These are phyloP conservation scores for Umbelopsis sp. DNA, from an alignment of 371 early-diverging fungal genomes.

Conservation along the genomic window DNA sequence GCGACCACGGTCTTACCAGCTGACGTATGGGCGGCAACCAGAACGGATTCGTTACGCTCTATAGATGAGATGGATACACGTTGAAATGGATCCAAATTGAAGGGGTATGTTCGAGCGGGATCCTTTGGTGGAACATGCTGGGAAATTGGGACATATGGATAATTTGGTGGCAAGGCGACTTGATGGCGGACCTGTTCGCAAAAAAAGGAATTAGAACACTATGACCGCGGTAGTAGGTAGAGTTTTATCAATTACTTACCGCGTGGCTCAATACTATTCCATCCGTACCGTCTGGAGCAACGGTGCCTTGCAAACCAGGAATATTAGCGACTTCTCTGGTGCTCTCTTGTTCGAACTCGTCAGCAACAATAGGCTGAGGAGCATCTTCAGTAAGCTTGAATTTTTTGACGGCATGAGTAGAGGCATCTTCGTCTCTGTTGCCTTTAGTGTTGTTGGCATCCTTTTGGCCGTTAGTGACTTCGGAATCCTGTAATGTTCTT, in stretches of 20 bases:
- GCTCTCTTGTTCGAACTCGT: slow-evolving; percentile 80
- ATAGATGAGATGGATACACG: slow-evolving; percentile 90
- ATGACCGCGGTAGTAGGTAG: not conserved
- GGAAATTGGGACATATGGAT: slow-evolving; percentile 84
- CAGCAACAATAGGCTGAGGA: slow-evolving; percentile 70
- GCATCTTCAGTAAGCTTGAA: slow-evolving; percentile 25
- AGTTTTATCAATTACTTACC: slow-evolving; percentile 27
- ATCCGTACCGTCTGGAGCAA: slow-evolving; percentile 59
- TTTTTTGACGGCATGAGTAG: not conserved
- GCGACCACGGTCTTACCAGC: slow-evolving; percentile 99
- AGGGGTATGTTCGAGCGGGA: slow-evolving; percentile 92
- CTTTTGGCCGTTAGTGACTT: not conserved
- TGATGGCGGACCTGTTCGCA: slow-evolving; percentile 83
- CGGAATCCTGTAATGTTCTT: slow-evolving; percentile 5
- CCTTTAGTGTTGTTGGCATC: not conserved
- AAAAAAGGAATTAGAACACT: not conserved
- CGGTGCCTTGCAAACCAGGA: slow-evolving; percentile 58
- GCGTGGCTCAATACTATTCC: slow-evolving; percentile 60
- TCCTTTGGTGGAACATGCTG: slow-evolving; percentile 80
- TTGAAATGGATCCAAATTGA: slow-evolving; percentile 99
- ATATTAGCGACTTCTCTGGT: slow-evolving; percentile 71
- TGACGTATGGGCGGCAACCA: slow-evolving; percentile 99
- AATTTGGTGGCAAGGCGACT: slow-evolving; percentile 91
- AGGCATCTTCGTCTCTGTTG: not conserved
- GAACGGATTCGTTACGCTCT: slow-evolving; percentile 95